Evolutionary conservation across 192 early-diverging fungal genomes (phyloP).

Genomic region (Cetraspora pellucida): DNA sequence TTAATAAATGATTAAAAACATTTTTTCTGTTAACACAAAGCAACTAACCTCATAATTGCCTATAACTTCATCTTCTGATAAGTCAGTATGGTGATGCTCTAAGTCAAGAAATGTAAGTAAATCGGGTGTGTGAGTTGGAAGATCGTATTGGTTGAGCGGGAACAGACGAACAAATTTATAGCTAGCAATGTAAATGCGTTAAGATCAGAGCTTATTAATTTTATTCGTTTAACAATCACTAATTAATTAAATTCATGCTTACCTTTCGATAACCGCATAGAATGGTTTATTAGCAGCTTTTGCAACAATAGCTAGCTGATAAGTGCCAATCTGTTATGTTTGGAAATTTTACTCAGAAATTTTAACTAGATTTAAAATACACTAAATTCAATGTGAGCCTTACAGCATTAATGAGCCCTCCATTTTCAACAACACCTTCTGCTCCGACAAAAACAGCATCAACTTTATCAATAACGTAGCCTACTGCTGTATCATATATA

Average conservation of each 20-base stretch:
- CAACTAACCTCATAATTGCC: conserved; percentile 38
- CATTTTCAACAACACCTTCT: conserved; percentile 97
- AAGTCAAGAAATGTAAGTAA: conserved; percentile 67
- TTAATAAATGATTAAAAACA: conserved; percentile 23
- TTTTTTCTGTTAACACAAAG: neutral
- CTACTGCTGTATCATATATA: conserved; percentile 89
- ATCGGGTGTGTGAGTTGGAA: conserved; percentile 74
- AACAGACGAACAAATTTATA: conserved; percentile 97
- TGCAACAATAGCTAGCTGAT: conserved; percentile 93
- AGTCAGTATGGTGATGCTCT: conserved; percentile 27
- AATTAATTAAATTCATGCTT: conserved; percentile 26
- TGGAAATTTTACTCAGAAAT: neutral
- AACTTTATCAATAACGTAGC: conserved; percentile 93
- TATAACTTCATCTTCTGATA: conserved; percentile 17
- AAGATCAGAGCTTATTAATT: neutral
- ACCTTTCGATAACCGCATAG: conserved; percentile 94
- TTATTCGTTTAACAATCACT: neutral
- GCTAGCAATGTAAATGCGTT: conserved; percentile 39
- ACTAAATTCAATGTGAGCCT: neutral
- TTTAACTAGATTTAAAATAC: neutral
- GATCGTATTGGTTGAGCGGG: conserved; percentile 94
- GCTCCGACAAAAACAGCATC: conserved; percentile 97
- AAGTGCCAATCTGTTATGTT: conserved; percentile 78
- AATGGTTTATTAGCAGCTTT: conserved; percentile 94
- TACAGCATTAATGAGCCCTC: conserved; percentile 94